Percentiles rank a stretch among this genome's conserved stretches.
Evolutionary conservation across 148 eudicot species (phyloP).

Genomic region (Pharnaceum exiguum): DNA sequence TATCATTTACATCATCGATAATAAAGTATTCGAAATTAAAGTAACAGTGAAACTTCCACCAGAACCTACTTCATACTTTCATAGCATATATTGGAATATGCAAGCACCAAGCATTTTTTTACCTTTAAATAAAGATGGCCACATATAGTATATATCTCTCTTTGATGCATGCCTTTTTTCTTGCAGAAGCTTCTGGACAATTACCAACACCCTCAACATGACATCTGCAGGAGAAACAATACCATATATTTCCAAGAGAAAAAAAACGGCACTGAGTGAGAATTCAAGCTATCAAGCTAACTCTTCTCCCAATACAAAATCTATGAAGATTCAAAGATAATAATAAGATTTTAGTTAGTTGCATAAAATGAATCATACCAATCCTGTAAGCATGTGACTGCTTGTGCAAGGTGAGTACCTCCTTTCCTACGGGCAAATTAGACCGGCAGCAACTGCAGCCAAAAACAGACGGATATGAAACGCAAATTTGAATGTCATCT

Average conservation of each 20-base stretch:
- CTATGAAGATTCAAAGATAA: background rate
- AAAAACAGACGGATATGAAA: background rate
- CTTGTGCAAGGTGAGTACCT: too few species aligned
- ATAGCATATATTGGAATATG: background rate
- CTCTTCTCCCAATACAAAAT: too few species aligned
- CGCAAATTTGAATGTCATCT: background rate
- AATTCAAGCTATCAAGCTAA: conserved; percentile 5
- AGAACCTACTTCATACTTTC: background rate
- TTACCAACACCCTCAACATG: conserved; percentile 64
- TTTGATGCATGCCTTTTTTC: conserved; percentile 81
- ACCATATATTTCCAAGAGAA: too few species aligned
- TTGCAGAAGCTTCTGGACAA: conserved; percentile 87
- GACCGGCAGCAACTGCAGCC: conserved; percentile 62
- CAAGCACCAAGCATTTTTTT: background rate
- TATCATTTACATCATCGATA: too few species aligned
- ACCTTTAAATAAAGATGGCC: conserved; percentile 85
- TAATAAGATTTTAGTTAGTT: conserved; percentile 56
- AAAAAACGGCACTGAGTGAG: background rate
- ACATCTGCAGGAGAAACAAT: conserved; percentile 64
- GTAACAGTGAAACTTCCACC: background rate
- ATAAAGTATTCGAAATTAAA: background rate
- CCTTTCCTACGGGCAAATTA: conserved; percentile 52
- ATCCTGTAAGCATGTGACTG: conserved; percentile 40
- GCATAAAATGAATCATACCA: conserved; percentile 51
- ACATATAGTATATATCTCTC: conserved; percentile 89